phyloP scores from a whole-genome alignment of 768 basidiomycete genomes.

The Leccinum olivaceopallidum region DNA sequence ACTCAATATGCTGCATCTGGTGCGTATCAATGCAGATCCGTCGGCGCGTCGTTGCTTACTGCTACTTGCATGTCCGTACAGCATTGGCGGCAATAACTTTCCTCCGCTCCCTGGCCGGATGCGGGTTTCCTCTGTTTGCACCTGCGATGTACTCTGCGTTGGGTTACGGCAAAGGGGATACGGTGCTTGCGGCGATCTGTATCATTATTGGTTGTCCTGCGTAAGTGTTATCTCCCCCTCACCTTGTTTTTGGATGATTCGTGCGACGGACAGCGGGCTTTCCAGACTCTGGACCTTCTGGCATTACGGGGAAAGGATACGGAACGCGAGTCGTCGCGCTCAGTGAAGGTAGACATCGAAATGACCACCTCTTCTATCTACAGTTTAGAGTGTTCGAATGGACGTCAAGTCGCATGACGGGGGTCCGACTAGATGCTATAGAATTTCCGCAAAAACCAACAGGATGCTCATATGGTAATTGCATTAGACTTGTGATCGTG shows the following conservation, averaged over 20 bases:
- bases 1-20: conserved; percentile 41
- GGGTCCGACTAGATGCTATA: too few relatives aligned
- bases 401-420: too few relatives aligned
- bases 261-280: too few relatives aligned
- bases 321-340: conserved; percentile 46
- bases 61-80: conserved; percentile 20
- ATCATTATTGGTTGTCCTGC: conserved; percentile 63
- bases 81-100: conserved; percentile 66
- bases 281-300: conserved; percentile 46
- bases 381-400: too few relatives aligned
- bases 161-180: conserved; percentile 70
- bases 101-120: conserved; percentile 66
- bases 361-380: too few relatives aligned
- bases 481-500: too few relatives aligned
- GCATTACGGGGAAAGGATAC: conserved; percentile 49
- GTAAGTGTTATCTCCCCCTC: conserved; percentile 14
- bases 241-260: conserved; percentile 33
- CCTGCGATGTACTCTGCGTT: conserved; percentile 63
- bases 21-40: not conserved
- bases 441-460: too few relatives aligned
- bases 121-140: conserved; percentile 76
- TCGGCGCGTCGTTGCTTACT: not conserved
- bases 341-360: not conserved
- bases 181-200: conserved; percentile 58
- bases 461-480: too few relatives aligned